These are phyloP conservation scores for Wickerhamomyces sp. DNA, from an alignment of 1,139 yeast genomes.

Conservation along the genomic window DNA sequence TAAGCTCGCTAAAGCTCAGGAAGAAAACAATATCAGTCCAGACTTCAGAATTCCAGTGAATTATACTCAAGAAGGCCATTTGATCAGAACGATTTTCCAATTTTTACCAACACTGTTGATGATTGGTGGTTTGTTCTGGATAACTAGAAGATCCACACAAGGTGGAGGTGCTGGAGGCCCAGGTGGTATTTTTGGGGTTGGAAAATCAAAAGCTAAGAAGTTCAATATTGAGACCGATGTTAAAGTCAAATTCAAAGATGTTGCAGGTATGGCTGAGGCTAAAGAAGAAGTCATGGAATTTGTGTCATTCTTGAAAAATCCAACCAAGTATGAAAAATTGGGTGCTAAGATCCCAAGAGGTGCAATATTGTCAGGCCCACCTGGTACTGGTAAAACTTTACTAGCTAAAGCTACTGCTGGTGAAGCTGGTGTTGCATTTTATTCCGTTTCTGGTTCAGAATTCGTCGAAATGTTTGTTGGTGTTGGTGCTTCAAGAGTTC, in stretches of 20 bases:
- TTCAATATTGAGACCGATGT: constrained; percentile 71
- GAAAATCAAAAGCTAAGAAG: constrained; percentile 65
- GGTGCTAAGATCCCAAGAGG: constrained; percentile 87
- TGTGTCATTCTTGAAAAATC: constrained; percentile 72
- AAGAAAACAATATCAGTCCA: constrained; percentile 53
- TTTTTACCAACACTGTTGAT: constrained; percentile 66
- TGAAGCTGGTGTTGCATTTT: constrained; percentile 80
- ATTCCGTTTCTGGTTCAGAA: constrained; percentile 78
- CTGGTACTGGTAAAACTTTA: constrained; percentile 83
- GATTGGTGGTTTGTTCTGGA: constrained; percentile 69
- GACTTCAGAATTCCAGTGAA: constrained; percentile 61
- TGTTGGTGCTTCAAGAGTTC: constrained; percentile 78
- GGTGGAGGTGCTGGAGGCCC: constrained; percentile 48
- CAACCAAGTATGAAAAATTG: constrained; percentile 65
- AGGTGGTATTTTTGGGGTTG: constrained; percentile 60
- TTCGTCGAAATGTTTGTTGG: constrained; percentile 83
- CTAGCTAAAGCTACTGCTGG: constrained; percentile 84
- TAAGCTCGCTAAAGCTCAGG: constrained; percentile 58
- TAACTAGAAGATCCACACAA: constrained; percentile 55
- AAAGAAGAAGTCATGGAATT: constrained; percentile 84
- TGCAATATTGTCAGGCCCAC: constrained; percentile 79
- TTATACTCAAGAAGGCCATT: constrained; percentile 56
- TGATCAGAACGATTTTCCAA: constrained; percentile 53
- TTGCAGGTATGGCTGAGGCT: constrained; percentile 81
- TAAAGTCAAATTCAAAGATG: constrained; percentile 70